Conservation (phyloP, 2,329 filamentous ascomycete species). For the Aspergillus fumigatiaffinis region DNA sequence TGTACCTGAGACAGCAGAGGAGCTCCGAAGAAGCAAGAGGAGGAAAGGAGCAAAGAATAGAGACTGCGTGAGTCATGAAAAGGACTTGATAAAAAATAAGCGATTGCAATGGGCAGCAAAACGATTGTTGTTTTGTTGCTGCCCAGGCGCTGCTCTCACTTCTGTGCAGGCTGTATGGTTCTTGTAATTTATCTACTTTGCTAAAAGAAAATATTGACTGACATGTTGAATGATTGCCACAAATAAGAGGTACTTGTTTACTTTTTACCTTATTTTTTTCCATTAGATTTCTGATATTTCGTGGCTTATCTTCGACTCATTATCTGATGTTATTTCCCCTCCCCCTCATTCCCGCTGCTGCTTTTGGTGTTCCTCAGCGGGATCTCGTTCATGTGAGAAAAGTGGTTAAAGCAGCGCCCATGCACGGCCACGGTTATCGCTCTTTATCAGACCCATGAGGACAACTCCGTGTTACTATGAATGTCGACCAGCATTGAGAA, state of each 20-base stretch:
- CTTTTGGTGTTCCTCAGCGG: slow-evolving; percentile 3
- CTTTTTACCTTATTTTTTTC: neutral
- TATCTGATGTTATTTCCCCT: slow-evolving; percentile 10
- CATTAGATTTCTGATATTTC: neutral
- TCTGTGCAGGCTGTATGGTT: neutral
- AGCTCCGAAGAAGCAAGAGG: neutral
- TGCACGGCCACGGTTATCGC: neutral
- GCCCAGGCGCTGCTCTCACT: neutral
- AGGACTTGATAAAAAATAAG: slow-evolving; percentile 1
- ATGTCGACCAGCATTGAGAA: neutral
- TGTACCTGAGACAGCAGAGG: slow-evolving; percentile 1
- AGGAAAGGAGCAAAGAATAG: neutral
- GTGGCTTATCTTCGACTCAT: slow-evolving; percentile 6
- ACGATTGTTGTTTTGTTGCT: slow-evolving; percentile 4
- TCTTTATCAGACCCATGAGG: neutral
- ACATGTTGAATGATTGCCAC: neutral
- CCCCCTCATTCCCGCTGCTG: slow-evolving; percentile 19
- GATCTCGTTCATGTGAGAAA: neutral
- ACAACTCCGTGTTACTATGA: too few relatives aligned
- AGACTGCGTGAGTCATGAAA: neutral
- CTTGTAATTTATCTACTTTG: neutral
- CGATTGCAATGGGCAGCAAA: slow-evolving; percentile 13
- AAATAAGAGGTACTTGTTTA: neutral
- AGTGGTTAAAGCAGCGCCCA: slow-evolving; percentile 9
- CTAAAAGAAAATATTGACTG: too few relatives aligned